phyloP scores from a whole-genome alignment of 1,284 basidiomycete genomes.

The Boletus sp. region DNA sequence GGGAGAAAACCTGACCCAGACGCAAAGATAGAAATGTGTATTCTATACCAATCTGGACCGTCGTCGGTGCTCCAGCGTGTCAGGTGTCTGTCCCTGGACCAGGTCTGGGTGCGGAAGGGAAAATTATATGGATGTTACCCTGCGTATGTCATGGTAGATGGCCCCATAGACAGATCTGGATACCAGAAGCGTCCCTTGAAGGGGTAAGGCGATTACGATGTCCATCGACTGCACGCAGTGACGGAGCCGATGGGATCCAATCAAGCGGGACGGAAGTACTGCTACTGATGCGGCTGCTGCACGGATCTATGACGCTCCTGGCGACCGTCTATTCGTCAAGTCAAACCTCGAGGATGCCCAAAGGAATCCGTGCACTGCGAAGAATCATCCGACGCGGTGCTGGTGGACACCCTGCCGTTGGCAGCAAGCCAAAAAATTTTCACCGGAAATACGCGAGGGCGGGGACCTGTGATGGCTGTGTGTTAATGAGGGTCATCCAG shows the following conservation, averaged over 20 bases:
- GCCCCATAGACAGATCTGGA: slow-evolving; percentile 18
- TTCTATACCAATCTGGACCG: slow-evolving; percentile 31
- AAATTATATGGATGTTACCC: slow-evolving; percentile 26
- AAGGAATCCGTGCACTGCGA: slow-evolving; percentile 6
- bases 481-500: slow-evolving; percentile 34
- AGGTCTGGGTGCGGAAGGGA: slow-evolving; percentile 23
- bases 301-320: slow-evolving; percentile 1
- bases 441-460: slow-evolving; percentile 38
- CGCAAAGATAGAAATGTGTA: slow-evolving; percentile 17
- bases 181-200: slow-evolving; percentile 9
- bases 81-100: slow-evolving; percentile 23
- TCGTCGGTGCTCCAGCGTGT: slow-evolving; percentile 6
- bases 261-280: slow-evolving; percentile 16
- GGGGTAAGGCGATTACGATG: slow-evolving; percentile 22
- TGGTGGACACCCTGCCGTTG: slow-evolving; percentile 22
- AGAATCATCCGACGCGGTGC: slow-evolving; percentile 6
- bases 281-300: slow-evolving; percentile 4
- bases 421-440: slow-evolving; percentile 32
- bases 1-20: slow-evolving; percentile 7
- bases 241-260: slow-evolving; percentile 27
- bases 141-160: slow-evolving; percentile 22
- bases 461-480: slow-evolving; percentile 38
- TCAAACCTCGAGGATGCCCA: slow-evolving; percentile 1
- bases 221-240: slow-evolving; percentile 4
- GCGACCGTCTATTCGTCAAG: background rate